Conservation (phyloP, 1,284 basidiomycete genomes). For the Sporisorium exsertum region DNA sequence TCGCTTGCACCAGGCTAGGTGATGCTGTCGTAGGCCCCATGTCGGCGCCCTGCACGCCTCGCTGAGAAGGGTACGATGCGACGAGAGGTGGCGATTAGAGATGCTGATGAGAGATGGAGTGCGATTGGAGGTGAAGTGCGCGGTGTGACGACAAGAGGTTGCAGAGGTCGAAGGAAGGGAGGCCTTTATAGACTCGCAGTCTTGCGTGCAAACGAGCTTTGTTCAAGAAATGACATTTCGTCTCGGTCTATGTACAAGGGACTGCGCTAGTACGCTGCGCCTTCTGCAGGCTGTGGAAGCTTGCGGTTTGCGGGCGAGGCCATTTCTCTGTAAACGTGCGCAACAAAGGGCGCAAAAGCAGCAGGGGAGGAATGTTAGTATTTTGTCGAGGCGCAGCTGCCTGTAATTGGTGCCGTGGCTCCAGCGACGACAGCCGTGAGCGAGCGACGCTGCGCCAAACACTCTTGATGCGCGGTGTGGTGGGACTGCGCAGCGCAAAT, state of each 20-base stretch:
- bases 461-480: neutral
- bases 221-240: conserved; percentile 6
- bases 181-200: neutral
- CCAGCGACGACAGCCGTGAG: neutral
- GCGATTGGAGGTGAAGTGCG: neutral
- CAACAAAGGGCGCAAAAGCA: neutral
- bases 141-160: neutral
- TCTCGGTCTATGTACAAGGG: conserved; percentile 28
- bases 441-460: conserved; percentile 12
- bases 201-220: neutral
- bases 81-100: neutral
- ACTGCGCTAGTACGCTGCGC: conserved; percentile 69
- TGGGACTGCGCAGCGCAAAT: conserved; percentile 15
- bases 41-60: no score
- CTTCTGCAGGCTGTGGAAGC: conserved; percentile 92
- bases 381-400: neutral
- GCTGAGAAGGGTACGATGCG: neutral
- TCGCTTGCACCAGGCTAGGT: conserved; percentile 4
- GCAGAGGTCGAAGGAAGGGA: neutral
- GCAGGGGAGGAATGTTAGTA: conserved; percentile 1
- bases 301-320: conserved; percentile 89
- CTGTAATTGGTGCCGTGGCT: neutral
- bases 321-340: conserved; percentile 82
- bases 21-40: neutral
- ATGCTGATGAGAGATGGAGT: neutral